Evolutionary conservation across 306 rosid genomes (phyloP).

Genomic region (Quercus bicolor): DNA sequence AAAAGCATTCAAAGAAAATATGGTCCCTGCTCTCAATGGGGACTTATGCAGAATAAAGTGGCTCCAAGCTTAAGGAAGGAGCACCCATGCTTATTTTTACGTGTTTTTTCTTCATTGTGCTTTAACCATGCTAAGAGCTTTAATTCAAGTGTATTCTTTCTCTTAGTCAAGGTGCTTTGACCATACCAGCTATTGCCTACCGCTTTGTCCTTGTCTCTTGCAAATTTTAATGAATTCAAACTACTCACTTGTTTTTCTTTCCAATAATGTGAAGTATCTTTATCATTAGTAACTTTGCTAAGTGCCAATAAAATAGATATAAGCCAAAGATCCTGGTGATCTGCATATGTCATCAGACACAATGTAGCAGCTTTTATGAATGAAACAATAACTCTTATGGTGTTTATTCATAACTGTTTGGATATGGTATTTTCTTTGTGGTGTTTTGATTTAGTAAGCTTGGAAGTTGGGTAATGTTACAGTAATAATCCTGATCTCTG

Average conservation of each 20-base stretch:
- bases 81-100: background rate
- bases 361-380: background rate
- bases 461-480: background rate
- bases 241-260: background rate
- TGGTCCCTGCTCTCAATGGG: no score
- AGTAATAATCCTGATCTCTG: constrained; percentile 8
- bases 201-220: background rate
- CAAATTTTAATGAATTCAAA: background rate
- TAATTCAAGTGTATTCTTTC: background rate
- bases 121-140: background rate
- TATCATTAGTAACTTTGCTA: background rate
- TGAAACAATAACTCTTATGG: background rate
- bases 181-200: background rate
- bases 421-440: background rate
- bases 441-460: background rate
- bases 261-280: background rate
- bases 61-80: background rate
- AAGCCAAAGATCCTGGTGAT: background rate
- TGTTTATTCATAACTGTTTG: background rate
- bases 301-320: background rate
- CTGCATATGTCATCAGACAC: background rate
- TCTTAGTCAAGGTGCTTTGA: background rate
- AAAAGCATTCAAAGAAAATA: no score
- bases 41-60: background rate
- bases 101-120: background rate